Evolutionary conservation across 2,329 filamentous ascomycete genomes (phyloP).

Genomic region (Diaporthe eres): DNA sequence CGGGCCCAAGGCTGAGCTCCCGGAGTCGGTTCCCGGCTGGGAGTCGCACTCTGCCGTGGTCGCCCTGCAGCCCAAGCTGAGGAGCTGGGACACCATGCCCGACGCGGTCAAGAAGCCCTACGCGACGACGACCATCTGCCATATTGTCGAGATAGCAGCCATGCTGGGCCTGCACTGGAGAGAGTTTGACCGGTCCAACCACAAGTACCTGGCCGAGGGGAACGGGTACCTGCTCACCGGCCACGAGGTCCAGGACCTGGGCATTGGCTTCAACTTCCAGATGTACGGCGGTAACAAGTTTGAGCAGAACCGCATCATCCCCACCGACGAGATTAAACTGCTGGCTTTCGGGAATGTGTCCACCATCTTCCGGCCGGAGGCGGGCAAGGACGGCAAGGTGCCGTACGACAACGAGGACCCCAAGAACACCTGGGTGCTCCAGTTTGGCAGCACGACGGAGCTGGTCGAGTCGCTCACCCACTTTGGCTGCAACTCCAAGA

Average conservation of each 20-base stretch:
- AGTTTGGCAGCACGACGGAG: constrained; percentile 64
- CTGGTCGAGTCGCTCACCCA: constrained; percentile 66
- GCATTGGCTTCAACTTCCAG: constrained; percentile 68
- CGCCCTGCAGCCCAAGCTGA: constrained; percentile 60
- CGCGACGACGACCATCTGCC: constrained; percentile 68
- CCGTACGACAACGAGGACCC: constrained; percentile 55
- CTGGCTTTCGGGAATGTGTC: constrained; percentile 69
- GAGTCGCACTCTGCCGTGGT: constrained; percentile 58
- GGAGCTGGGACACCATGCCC: constrained; percentile 68
- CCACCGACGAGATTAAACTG: constrained; percentile 66
- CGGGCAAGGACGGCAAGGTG: constrained; percentile 36
- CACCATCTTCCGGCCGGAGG: constrained; percentile 58
- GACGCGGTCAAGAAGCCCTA: constrained; percentile 62
- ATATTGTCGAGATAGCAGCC: constrained; percentile 67
- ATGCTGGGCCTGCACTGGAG: constrained; percentile 72
- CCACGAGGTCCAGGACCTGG: constrained; percentile 62
- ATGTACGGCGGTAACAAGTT: constrained; percentile 65
- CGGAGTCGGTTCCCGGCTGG: constrained; percentile 45
- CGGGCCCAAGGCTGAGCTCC: constrained; percentile 39
- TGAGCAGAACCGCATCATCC: constrained; percentile 65
- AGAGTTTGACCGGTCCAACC: constrained; percentile 65
- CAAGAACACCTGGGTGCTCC: constrained; percentile 58
- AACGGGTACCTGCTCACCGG: constrained; percentile 68
- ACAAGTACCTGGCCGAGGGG: constrained; percentile 68
- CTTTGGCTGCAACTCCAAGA: constrained; percentile 68